Conservation (phyloP, 371 early-diverging fungal genomes). For the Mortierella sp. region DNA sequence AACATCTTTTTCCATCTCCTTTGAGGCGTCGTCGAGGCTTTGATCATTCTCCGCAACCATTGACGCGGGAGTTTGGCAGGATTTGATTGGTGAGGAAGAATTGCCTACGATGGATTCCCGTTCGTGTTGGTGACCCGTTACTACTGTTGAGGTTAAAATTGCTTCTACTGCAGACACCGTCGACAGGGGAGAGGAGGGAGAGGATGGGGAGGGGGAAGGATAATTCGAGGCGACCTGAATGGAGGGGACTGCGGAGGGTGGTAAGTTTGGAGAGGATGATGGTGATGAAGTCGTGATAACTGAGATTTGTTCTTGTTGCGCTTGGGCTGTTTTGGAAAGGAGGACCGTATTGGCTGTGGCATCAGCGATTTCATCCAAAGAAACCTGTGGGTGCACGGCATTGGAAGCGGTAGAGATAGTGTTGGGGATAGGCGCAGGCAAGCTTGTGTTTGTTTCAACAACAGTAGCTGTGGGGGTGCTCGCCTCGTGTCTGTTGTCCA, state of each 20-base stretch:
- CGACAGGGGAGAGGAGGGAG: background rate
- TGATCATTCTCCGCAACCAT: background rate
- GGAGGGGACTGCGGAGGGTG: background rate
- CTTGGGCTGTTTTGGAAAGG: background rate
- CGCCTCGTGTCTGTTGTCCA: slow-evolving; percentile 25
- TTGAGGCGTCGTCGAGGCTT: background rate
- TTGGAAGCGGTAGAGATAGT: background rate
- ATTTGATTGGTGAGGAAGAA: background rate
- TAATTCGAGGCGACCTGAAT: background rate
- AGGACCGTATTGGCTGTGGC: background rate
- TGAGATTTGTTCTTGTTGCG: background rate
- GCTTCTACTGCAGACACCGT: background rate
- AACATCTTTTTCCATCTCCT: background rate
- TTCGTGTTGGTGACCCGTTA: background rate
- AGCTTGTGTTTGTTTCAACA: background rate
- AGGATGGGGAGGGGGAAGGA: background rate
- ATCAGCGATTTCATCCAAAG: background rate
- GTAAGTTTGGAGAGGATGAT: background rate
- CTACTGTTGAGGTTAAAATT: background rate
- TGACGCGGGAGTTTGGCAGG: background rate
- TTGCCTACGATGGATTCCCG: background rate
- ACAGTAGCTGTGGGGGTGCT: background rate
- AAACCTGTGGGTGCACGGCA: too few species aligned
- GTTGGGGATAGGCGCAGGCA: background rate
- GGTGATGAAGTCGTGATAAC: background rate